Evolutionary conservation across 257 asterid genomes (phyloP).

Genomic region (Salvia hispanica): DNA sequence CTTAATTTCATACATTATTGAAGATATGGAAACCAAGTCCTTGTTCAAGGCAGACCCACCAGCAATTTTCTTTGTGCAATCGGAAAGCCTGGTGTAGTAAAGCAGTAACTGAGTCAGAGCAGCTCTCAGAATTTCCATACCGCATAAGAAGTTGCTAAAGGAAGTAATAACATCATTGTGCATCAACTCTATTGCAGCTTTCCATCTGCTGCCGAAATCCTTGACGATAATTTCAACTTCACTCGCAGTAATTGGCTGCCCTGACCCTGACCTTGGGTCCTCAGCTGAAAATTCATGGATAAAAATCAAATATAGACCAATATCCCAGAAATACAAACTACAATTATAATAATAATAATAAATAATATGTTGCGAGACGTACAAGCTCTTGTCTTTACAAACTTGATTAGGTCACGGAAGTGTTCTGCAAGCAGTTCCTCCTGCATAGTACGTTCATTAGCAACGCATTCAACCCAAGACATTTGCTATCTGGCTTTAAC

Average conservation of each 20-base stretch:
- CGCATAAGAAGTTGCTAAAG: conserved; percentile 89
- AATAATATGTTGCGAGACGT: conserved; percentile 35
- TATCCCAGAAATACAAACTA: not conserved
- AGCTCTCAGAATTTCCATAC: conserved; percentile 96
- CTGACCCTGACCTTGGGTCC: conserved; percentile 71
- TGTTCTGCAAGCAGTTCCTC: conserved; percentile 91
- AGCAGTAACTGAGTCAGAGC: conserved; percentile 92
- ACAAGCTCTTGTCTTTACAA: conserved; percentile 92
- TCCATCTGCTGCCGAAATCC: conserved; percentile 96
- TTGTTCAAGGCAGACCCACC: conserved; percentile 86
- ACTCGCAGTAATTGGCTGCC: conserved; percentile 54
- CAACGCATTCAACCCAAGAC: conserved; percentile 6
- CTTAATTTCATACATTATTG: conserved; percentile 91
- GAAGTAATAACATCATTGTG: conserved; percentile 91
- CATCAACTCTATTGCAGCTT: conserved; percentile 93
- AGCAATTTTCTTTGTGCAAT: conserved; percentile 74
- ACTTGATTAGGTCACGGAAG: conserved; percentile 81
- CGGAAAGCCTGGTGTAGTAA: conserved; percentile 90
- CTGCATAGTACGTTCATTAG: conserved; percentile 47
- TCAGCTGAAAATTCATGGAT: conserved; percentile 53
- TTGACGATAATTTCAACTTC: conserved; percentile 93
- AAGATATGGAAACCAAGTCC: conserved; percentile 93
- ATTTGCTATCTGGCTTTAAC: not conserved
- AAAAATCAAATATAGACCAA: conserved; percentile 24
- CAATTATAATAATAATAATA: conserved; percentile 1